Base-by-base conservation (phyloP, 108 stramenopile species). In the Fistulifera pelliculosa region DNA sequence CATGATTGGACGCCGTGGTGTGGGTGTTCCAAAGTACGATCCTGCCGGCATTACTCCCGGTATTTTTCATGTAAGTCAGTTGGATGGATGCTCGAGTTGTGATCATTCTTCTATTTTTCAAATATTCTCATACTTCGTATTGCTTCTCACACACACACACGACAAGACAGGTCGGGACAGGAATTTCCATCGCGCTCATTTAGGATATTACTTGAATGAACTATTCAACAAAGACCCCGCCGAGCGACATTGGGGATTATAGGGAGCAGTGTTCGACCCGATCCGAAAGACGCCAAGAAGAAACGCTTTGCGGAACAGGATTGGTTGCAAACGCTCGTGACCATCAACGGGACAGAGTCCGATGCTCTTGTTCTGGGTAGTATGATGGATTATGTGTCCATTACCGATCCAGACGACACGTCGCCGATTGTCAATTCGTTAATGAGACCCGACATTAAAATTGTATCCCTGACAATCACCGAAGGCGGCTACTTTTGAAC, bases 401-500 rank as follows among this genome's bases (percentile, higher is more conserved):
- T 51, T 5, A 35, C 31, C 6, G 50, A 61, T 38, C 18, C 43
- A 8, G 23, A 31, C 25, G 39, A 61, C 21, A 25, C 25, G 24
- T n/a, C 8, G 1, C 39, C 39, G 1, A 24, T 61, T 19, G 4
- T 39, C 1, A 39, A 61, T 12, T 22, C 23, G 11, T 16, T 61
- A 16, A 22, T 27, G 25, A 45, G 56, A 28, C 55, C 62, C 11
- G 26, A 55, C 38, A 64, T 64, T 38, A 55, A 69, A 28, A 68
- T 80, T 24, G 73, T 80, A 13, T 61, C 62, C 0, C 49, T 76
- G 39, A 76, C 75, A 11, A 62, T 80, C 11, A 80, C 78, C 27
- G 78, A 80, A 66, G 74, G 73, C 42, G 78, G 78, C 0, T 80
- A 80, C 65, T 80, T 49, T 60, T 66, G 63, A 45, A 52, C 69